Conservation (phyloP, 2,329 filamentous ascomycete genomes). For the Cercospora zeina region DNA sequence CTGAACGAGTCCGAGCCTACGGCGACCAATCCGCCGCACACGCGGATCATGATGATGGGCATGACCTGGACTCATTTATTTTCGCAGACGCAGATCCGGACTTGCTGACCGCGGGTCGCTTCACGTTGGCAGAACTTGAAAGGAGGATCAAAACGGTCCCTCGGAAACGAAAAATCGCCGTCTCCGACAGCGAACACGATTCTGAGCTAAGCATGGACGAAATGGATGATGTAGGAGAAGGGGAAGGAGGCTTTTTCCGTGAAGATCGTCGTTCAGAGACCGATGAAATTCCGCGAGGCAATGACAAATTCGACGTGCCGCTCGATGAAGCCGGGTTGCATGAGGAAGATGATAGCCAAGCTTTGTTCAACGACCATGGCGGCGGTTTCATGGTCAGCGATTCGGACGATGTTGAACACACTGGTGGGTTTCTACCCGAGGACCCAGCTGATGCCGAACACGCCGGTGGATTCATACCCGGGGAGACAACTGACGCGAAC, state of each 20-base stretch:
- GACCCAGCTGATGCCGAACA: slow-evolving; percentile 6
- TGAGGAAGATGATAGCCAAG: slow-evolving; percentile 2
- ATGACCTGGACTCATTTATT: not conserved
- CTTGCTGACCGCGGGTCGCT: slow-evolving; percentile 31
- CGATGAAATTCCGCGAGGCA: not conserved
- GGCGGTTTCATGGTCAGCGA: slow-evolving; percentile 33
- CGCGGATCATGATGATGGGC: slow-evolving; percentile 15
- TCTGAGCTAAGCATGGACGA: not conserved
- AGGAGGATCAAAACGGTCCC: not conserved
- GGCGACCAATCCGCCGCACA: slow-evolving; percentile 22
- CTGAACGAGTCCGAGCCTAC: slow-evolving; percentile 68
- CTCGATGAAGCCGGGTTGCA: not conserved
- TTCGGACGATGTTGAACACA: slow-evolving; percentile 39
- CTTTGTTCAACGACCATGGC: slow-evolving; percentile 23
- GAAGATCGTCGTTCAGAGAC: not conserved
- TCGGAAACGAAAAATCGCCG: slow-evolving; percentile 11
- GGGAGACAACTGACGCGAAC: not conserved
- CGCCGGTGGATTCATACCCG: slow-evolving; percentile 15
- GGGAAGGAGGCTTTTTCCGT: slow-evolving; percentile 8
- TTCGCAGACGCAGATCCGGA: slow-evolving; percentile 12
- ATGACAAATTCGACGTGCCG: not conserved
- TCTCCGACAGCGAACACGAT: slow-evolving; percentile 13
- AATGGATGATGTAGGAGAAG: not conserved
- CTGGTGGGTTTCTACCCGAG: slow-evolving; percentile 18
- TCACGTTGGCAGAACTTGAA: slow-evolving; percentile 27